Evolutionary conservation across 331 rosid genomes (phyloP).

Genomic region (Phaseolus coccineus): DNA sequence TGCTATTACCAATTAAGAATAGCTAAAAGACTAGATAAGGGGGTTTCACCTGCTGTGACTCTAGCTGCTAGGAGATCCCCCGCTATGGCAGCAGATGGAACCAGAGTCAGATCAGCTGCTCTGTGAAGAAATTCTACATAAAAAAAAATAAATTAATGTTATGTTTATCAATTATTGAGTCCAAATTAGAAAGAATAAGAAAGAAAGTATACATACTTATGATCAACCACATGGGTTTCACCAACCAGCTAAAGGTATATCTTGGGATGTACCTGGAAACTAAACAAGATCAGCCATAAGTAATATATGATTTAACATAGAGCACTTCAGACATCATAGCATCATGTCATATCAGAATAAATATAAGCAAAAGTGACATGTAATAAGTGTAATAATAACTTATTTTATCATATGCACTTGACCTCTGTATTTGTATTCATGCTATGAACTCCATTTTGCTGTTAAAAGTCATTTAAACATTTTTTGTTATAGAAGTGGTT

Average conservation of each 20-base stretch:
- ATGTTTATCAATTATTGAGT: constrained; percentile 21
- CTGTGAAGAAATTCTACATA: constrained; percentile 84
- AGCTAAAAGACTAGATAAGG: neutral
- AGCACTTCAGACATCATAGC: constrained; percentile 14
- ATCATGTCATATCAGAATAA: constrained; percentile 35
- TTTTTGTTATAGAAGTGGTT: too few species aligned
- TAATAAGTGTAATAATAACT: too few species aligned
- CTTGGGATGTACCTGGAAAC: constrained; percentile 89
- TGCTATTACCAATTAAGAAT: neutral
- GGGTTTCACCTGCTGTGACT: constrained; percentile 82
- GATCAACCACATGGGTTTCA: constrained; percentile 95
- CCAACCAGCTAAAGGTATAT: constrained; percentile 99
- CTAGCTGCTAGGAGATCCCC: constrained; percentile 79
- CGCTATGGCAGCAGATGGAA: constrained; percentile 92
- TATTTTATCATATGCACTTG: too few species aligned
- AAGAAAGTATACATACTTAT: constrained; percentile 70
- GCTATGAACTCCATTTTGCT: too few species aligned
- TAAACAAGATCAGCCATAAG: constrained; percentile 42
- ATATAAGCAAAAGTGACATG: neutral
- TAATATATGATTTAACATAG: constrained; percentile 20
- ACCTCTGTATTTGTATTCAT: too few species aligned
- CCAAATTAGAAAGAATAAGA: neutral
- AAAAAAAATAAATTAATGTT: constrained; percentile 23
- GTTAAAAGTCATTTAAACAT: too few species aligned
- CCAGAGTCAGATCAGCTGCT: constrained; percentile 97